These are phyloP conservation scores for Setomelanomma holmii DNA, from an alignment of 2,329 filamentous ascomycete species.

Conservation along the genomic window DNA sequence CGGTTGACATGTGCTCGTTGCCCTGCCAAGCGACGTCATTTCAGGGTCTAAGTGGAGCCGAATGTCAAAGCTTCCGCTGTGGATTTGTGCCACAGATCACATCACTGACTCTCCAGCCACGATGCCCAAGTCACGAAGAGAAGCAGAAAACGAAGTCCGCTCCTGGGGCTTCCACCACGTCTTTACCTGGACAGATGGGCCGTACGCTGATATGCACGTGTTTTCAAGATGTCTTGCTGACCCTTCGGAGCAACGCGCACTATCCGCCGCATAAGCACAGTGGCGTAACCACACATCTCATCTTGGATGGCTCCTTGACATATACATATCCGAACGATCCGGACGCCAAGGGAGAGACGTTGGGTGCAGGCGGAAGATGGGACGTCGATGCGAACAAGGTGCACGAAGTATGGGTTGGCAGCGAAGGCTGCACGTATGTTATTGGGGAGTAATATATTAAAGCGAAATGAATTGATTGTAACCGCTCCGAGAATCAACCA, in stretches of 20 bases:
- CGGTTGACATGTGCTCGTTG: slow-evolving; percentile 1
- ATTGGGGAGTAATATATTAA: slow-evolving; percentile 61
- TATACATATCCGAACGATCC: slow-evolving; percentile 70
- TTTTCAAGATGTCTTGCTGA: slow-evolving; percentile 9
- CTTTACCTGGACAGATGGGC: slow-evolving; percentile 75
- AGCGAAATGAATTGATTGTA: no score
- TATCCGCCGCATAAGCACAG: slow-evolving; percentile 72
- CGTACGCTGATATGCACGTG: slow-evolving; percentile 57
- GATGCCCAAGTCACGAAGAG: slow-evolving; percentile 53
- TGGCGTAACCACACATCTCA: slow-evolving; percentile 72
- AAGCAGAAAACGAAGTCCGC: slow-evolving; percentile 67
- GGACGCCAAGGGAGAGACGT: slow-evolving; percentile 63
- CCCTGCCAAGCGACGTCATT: slow-evolving; percentile 23
- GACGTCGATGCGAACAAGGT: slow-evolving; percentile 69
- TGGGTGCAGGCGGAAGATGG: slow-evolving; percentile 66
- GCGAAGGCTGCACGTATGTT: slow-evolving; percentile 71
- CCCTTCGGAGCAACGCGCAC: slow-evolving; percentile 64
- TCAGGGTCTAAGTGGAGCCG: slow-evolving; percentile 26
- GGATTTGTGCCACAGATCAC: background rate
- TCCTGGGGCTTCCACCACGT: slow-evolving; percentile 74
- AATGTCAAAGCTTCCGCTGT: background rate
- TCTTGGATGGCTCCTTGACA: slow-evolving; percentile 69
- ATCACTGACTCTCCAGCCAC: background rate
- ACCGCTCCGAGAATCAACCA: no score
- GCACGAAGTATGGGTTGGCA: slow-evolving; percentile 75